Conservation (phyloP, 1,284 basidiomycete genomes). For the Trichosporon sp. region DNA sequence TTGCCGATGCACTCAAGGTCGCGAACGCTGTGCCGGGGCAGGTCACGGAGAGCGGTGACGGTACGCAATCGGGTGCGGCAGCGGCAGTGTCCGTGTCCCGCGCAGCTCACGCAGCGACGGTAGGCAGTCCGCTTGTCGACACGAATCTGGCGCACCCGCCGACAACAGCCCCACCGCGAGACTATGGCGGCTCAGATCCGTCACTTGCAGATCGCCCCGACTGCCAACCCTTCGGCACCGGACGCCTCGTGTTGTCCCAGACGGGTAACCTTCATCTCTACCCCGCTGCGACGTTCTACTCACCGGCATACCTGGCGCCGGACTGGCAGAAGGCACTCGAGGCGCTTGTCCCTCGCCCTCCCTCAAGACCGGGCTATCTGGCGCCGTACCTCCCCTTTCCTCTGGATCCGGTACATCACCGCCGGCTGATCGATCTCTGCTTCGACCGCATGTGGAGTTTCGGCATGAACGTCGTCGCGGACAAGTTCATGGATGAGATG, state of each 20-base stretch:
- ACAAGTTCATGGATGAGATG: constrained; percentile 35
- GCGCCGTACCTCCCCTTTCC: constrained; percentile 38
- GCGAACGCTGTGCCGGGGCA: constrained; percentile 11
- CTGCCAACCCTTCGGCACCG: constrained; percentile 33
- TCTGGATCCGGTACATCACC: constrained; percentile 33
- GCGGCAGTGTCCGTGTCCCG: not conserved
- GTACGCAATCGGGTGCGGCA: not conserved
- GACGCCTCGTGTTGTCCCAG: constrained; percentile 31
- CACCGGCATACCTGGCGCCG: constrained; percentile 32
- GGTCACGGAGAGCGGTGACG: not conserved
- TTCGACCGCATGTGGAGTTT: constrained; percentile 33
- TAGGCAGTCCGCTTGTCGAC: constrained; percentile 16
- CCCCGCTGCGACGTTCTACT: constrained; percentile 38
- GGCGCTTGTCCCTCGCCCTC: constrained; percentile 20
- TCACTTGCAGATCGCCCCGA: constrained; percentile 10
- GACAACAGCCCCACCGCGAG: not conserved
- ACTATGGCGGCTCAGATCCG: not conserved
- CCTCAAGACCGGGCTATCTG: constrained; percentile 31
- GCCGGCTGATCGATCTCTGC: constrained; percentile 29
- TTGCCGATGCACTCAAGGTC: constrained; percentile 19
- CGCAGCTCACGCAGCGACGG: not conserved
- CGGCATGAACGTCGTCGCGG: constrained; percentile 31
- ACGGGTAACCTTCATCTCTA: constrained; percentile 37
- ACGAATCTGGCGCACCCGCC: constrained; percentile 10
- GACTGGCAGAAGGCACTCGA: constrained; percentile 35